A percentile compares a stretch with the other conserved stretches of the same genome.
Conservation (phyloP, 345 rosid genomes). For the Erysimum cheiranthoides region DNA sequence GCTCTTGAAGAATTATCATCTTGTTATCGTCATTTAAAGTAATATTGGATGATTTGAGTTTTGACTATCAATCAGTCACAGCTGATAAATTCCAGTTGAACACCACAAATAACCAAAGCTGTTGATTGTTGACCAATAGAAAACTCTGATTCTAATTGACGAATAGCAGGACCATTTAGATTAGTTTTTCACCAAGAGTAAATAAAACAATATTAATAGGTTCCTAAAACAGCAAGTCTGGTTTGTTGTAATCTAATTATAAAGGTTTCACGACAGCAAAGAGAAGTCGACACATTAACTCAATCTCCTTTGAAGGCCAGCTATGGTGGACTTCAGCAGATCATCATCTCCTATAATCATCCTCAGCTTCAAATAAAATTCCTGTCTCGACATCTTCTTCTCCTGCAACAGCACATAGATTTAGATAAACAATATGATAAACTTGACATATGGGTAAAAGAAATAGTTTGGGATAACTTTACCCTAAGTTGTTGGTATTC, state of each 20-base stretch:
- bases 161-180: conserved; percentile 2
- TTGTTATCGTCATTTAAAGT: background rate
- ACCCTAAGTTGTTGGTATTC: conserved; percentile 76
- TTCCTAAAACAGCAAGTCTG: background rate
- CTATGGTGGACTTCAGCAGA: conserved; percentile 65
- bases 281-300: conserved; percentile 42
- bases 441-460: conserved; percentile 9
- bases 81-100: background rate
- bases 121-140: conserved; percentile 8
- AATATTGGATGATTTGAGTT: conserved; percentile 6
- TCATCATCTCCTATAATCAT: conserved; percentile 66
- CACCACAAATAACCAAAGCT: background rate
- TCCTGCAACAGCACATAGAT: conserved; percentile 47
- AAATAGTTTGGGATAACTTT: conserved; percentile 15
- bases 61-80: background rate
- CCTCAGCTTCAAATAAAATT: conserved; percentile 65
- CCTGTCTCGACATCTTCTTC: conserved; percentile 62
- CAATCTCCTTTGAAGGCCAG: conserved; percentile 56
- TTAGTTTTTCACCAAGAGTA: conserved; percentile 10
- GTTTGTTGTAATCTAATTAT: conserved; percentile 15
- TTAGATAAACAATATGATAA: background rate
- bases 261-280: conserved; percentile 22
- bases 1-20: conserved; percentile 12
- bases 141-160: conserved; percentile 8
- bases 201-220: background rate